Base-by-base conservation (phyloP, 441 rosid genomes). In the Populus hybrid region DNA sequence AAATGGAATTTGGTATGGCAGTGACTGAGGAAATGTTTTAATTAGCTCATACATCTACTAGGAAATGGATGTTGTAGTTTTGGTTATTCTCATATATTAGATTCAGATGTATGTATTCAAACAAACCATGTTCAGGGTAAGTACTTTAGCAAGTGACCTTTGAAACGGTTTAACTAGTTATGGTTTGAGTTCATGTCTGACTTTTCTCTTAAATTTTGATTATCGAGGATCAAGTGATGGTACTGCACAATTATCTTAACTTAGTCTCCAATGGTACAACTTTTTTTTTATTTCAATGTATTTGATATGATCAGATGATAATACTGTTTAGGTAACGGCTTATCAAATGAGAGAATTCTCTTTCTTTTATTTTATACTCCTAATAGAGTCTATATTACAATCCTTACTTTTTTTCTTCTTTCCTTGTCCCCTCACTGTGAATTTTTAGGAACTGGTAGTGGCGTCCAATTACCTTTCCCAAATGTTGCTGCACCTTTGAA, bases 401-500 rank as follows among this genome's bases (percentile, higher is more conserved):
- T 65, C 38, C 76, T 76, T 73, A 28, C 26, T 23, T 28, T 64
- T n/a, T 75, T 31, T 38, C 67, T 29, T 59, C 28, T 74, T 79
- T 71, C 35, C 50, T 69, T 64, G 40, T n/a, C 53, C 56, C 20
- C 64, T 59, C 61, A 53, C 61, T 16, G n/a, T 53, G 61, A 68
- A 72, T 74, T 65, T 72, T 76, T 29, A 69, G 85, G 74, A 80
- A 72, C 29, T 72, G 83, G 64, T 24, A 74, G 74, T 40, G 68
- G 50, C 71, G 59, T 72, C 64, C 33, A 74, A 50, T 21, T 68
- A 2, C 29, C 78, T 80, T 69, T 71, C 74, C 75, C 76, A 80
- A 81, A 56, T 74, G 67, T 40, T 45, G 66, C 81, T 79, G 77
- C 71, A 64, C 50, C 84, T 71, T 76, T 76, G 50, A 64, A 73